phyloP scores from a whole-genome alignment of 352 stramenopile species.

The Achlya hypogyna region DNA sequence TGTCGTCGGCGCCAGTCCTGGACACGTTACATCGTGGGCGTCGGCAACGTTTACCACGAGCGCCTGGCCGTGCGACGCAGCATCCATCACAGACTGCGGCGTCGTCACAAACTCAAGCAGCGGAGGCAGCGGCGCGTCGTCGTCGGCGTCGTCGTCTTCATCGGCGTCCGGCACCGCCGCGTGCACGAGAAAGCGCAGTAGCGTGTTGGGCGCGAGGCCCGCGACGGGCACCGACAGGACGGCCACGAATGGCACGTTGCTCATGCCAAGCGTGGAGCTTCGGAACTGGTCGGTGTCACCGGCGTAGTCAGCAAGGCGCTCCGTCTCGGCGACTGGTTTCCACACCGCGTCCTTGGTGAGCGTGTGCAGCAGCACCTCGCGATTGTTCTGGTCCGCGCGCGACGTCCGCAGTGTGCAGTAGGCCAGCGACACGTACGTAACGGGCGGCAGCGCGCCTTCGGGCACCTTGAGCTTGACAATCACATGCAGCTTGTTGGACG shows the following conservation, averaged over 20 bases:
- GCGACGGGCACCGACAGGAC: conserved; percentile 77
- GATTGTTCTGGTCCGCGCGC: conserved; percentile 26
- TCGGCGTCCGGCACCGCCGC: conserved; percentile 18
- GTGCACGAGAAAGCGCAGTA: conserved; percentile 82
- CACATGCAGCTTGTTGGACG: conserved; percentile 66
- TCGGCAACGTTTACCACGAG: conserved; percentile 71
- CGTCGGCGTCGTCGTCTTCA: background rate
- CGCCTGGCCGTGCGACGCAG: conserved; percentile 63
- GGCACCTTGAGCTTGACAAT: conserved; percentile 79
- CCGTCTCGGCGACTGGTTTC: conserved; percentile 78
- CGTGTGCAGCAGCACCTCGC: conserved; percentile 34
- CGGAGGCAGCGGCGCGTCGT: conserved; percentile 69
- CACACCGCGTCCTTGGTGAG: conserved; percentile 43
- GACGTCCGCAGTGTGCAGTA: conserved; percentile 72
- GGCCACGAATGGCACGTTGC: conserved; percentile 67
- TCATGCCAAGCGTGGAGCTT: conserved; percentile 19
- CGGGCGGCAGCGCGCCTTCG: conserved; percentile 49
- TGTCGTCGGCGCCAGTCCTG: background rate
- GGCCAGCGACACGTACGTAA: conserved; percentile 77
- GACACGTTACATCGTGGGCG: conserved; percentile 30
- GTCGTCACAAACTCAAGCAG: conserved; percentile 81
- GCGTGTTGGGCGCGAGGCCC: conserved; percentile 64
- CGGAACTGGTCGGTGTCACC: conserved; percentile 7
- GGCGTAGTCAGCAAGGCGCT: conserved; percentile 34
- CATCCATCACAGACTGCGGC: conserved; percentile 74